phyloP scores from a whole-genome alignment of 495 filamentous ascomycete species.

The Neurospora terricola region DNA sequence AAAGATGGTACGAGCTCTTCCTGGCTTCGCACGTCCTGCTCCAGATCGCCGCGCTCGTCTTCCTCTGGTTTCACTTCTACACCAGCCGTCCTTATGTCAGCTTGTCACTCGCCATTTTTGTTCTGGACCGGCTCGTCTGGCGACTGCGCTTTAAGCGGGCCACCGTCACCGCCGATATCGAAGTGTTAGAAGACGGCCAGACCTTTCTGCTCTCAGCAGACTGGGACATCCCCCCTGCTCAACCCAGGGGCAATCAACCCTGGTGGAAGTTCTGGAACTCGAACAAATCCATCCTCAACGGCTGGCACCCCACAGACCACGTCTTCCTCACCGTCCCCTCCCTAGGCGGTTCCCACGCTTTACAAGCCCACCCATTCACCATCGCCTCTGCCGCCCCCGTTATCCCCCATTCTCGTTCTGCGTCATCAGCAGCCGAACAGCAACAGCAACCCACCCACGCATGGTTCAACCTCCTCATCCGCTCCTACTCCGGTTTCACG shows the following conservation, averaged over 20 bases:
- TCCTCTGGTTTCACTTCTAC: constrained; percentile 45
- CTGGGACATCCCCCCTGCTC: constrained; percentile 18
- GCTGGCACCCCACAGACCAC: constrained; percentile 50
- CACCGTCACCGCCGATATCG: constrained; percentile 33
- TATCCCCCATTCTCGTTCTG: not conserved
- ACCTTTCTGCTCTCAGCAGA: constrained; percentile 38
- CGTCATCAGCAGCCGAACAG: not conserved
- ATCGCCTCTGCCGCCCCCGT: constrained; percentile 40
- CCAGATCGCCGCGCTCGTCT: constrained; percentile 39
- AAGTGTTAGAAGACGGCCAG: constrained; percentile 26
- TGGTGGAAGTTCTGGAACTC: constrained; percentile 6
- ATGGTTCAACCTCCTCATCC: constrained; percentile 43
- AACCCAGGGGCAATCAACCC: not conserved
- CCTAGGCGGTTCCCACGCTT: constrained; percentile 25
- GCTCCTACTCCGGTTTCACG: constrained; percentile 49
- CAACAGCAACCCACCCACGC: constrained; percentile 22
- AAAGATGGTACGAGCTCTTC: constrained; percentile 23
- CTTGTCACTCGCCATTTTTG: constrained; percentile 35
- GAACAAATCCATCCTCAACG: constrained; percentile 29
- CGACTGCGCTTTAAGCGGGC: constrained; percentile 37
- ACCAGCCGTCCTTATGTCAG: constrained; percentile 18
- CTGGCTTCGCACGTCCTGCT: constrained; percentile 37
- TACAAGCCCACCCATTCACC: constrained; percentile 52
- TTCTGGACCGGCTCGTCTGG: constrained; percentile 49
- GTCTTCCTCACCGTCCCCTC: constrained; percentile 47